These are phyloP conservation scores for Rhodotorula mucilaginosa DNA, from an alignment of 1,284 basidiomycete species.

Conservation along the genomic window DNA sequence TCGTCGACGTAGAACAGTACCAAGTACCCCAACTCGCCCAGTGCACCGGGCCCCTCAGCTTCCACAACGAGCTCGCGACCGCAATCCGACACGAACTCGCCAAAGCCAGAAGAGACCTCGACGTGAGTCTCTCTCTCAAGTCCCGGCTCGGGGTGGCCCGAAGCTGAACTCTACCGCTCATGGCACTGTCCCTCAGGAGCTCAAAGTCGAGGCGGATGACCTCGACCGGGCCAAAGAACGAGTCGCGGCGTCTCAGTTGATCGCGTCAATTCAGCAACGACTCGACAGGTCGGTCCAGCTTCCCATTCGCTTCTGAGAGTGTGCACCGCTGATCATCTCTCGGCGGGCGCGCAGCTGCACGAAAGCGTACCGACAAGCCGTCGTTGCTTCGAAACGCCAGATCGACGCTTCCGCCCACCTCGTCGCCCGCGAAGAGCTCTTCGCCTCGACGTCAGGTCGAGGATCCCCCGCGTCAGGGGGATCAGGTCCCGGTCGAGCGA, in stretches of 20 bases:
- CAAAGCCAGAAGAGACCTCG: slow-evolving; percentile 60
- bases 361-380: slow-evolving; percentile 31
- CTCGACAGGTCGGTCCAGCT: slow-evolving; percentile 21
- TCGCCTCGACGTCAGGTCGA: not conserved
- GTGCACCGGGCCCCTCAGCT: slow-evolving; percentile 63
- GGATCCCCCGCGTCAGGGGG: not conserved
- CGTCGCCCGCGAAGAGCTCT: slow-evolving; percentile 21
- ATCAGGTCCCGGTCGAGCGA: not conserved
- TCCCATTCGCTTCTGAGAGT: too few relatives aligned
- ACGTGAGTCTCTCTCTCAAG: slow-evolving; percentile 56
- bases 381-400: slow-evolving; percentile 31
- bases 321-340: not conserved
- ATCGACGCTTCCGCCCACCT: slow-evolving; percentile 27
- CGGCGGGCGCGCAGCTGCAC: slow-evolving; percentile 16
- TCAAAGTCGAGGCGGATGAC: slow-evolving; percentile 40
- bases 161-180: slow-evolving; percentile 2
- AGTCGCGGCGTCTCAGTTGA: slow-evolving; percentile 12
- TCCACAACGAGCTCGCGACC: slow-evolving; percentile 68
- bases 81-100: slow-evolving; percentile 75
- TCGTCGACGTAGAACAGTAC: slow-evolving; percentile 63
- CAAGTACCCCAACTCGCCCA: slow-evolving; percentile 69
- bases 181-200: slow-evolving; percentile 17
- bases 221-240: slow-evolving; percentile 28
- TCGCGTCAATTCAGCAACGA: slow-evolving; percentile 12
- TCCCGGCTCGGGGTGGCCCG: too few relatives aligned